Evolutionary conservation across 2,329 filamentous ascomycete genomes (phyloP).

Genomic region (Fusarium floridanum): DNA sequence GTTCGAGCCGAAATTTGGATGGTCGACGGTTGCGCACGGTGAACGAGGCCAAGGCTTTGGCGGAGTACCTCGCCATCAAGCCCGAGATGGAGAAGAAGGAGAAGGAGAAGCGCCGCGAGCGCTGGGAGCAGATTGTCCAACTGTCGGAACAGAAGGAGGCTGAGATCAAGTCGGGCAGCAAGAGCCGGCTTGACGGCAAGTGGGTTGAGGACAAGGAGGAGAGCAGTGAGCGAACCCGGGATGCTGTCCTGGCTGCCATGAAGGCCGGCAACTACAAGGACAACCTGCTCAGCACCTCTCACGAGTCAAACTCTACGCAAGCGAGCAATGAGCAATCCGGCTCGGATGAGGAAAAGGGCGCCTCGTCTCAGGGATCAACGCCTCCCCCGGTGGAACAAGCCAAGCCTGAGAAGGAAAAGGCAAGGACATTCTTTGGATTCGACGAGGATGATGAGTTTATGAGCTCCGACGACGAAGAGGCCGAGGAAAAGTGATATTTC

Average conservation of each 20-base stretch:
- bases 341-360: conserved; percentile 56
- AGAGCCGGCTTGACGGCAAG: conserved; percentile 83
- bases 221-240: conserved; percentile 83
- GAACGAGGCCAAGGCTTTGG: conserved; percentile 93
- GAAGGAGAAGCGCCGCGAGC: conserved; percentile 84
- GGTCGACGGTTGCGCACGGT: conserved; percentile 91
- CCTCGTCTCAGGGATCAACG: conserved; percentile 62
- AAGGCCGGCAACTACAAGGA: conserved; percentile 73
- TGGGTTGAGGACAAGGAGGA: conserved; percentile 98
- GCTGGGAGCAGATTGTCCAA: conserved; percentile 92
- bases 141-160: conserved; percentile 85
- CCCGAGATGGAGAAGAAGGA: conserved; percentile 97
- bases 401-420: conserved; percentile 55
- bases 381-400: conserved; percentile 60
- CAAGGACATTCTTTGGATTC: conserved; percentile 77
- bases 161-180: conserved; percentile 81
- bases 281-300: conserved; percentile 67
- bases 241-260: conserved; percentile 79
- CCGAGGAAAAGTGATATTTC: conserved; percentile 45
- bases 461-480: conserved; percentile 74
- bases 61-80: conserved; percentile 94
- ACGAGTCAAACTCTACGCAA: conserved; percentile 59
- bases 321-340: conserved; percentile 44
- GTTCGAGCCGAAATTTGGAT: conserved; percentile 92
- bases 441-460: conserved; percentile 84